Base-by-base conservation (phyloP, 257 asterid species). In the Primulina tabacum region DNA sequence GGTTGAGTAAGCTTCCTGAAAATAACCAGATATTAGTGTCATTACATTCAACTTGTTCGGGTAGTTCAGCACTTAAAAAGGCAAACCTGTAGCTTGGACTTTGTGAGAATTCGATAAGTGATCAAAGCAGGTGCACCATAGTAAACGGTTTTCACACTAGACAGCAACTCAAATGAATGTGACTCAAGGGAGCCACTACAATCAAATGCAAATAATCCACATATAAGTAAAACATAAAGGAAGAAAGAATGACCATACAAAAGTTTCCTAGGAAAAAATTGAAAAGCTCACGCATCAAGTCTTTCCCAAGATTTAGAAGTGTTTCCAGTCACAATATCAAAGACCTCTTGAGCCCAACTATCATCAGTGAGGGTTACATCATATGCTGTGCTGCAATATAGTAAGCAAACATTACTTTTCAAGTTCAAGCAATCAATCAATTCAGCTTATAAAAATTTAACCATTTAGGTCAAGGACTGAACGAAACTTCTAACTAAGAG, bases 1-100 rank as follows among this genome's bases (percentile, higher is more conserved):
- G 55, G 90, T 84, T 20, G 96, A 85, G 78, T 85, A 84, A 1
- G 87, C 90, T 77, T 82, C 88, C 94, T 89, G 85, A 43, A 78
- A 69, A 74, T 10, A 59, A 52, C 21, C 43, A 28, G 67, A 38
- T 62, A 34, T 24, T 60, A 60, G 56, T 9, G 32, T 59, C 14
- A 55, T 16, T 10, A 73, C 17, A 10, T 1, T 29, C 14, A 71
- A 35, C 60, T 26, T 9, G 37, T 16, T 24, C 17, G 6, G 32
- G 60, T 8, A 34, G 30, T 14, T 61, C 16, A 18, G 66, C 24
- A 64, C 50, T 66, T 35, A 2, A 21, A 66, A 67, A 71, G 74
- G 62, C 71, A 60, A 71, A 89, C 96, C 90, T 86, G 92, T 34
- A 80, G 75, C 72, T 73, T 79, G 57, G 78, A 56, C 70, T 72